Evolutionary conservation across 306 rosid genomes (phyloP).

Genomic region (Pyrus communis): DNA sequence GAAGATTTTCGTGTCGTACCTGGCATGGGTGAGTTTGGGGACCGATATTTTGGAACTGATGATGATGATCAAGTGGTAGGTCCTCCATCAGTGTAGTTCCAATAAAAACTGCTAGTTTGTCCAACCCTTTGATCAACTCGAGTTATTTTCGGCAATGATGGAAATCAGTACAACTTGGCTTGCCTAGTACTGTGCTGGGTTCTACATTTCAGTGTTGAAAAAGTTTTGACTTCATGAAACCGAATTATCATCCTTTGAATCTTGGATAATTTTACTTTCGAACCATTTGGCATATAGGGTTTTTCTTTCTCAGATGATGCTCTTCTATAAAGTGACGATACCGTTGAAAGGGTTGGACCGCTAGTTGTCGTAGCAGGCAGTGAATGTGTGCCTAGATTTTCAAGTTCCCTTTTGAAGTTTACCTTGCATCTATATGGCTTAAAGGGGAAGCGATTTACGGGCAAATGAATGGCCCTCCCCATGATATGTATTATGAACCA

Average conservation of each 20-base stretch:
- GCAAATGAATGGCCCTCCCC: slow-evolving; percentile 6
- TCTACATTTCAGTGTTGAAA: slow-evolving; percentile 22
- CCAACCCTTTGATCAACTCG: slow-evolving; percentile 17
- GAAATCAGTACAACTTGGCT: slow-evolving; percentile 20
- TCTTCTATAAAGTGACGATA: not conserved
- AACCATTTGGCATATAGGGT: not conserved
- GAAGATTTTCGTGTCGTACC: slow-evolving; percentile 83
- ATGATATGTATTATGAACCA: slow-evolving; percentile 9
- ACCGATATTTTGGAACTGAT: slow-evolving; percentile 95
- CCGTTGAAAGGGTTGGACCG: not conserved
- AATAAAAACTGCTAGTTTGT: slow-evolving; percentile 1
- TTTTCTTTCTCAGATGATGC: not conserved
- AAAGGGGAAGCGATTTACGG: not conserved
- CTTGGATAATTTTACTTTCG: not conserved
- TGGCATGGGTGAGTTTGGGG: slow-evolving; percentile 99
- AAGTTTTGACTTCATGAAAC: slow-evolving; percentile 29
- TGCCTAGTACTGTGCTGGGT: slow-evolving; percentile 17
- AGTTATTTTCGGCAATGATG: slow-evolving; percentile 19
- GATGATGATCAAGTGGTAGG: slow-evolving; percentile 54
- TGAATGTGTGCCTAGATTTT: not conserved
- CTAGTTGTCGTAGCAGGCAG: not conserved
- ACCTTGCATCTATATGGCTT: not conserved
- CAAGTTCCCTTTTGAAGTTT: not conserved
- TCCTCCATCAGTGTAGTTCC: slow-evolving; percentile 30
- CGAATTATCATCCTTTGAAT: not conserved